A percentile compares a stretch with the other conserved stretches of the same genome.
These are phyloP conservation scores for Agaricus subrufescens DNA, from an alignment of 768 basidiomycete species.

Conservation along the genomic window DNA sequence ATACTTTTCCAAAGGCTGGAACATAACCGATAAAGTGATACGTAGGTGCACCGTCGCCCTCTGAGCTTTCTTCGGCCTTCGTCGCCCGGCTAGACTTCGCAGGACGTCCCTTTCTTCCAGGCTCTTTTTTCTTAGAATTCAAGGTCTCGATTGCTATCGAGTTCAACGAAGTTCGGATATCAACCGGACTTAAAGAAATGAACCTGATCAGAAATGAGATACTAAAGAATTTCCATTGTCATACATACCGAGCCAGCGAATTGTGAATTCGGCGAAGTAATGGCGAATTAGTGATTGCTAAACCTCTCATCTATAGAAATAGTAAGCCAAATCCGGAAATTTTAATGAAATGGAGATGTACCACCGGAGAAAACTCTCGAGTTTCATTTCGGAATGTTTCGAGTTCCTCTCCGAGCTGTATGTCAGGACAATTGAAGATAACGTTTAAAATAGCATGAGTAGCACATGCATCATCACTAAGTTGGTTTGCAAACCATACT, in stretches of 20 bases:
- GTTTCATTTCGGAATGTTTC: constrained; percentile 45
- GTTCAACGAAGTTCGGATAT: constrained; percentile 49
- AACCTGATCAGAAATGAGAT: neutral
- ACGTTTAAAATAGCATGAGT: constrained; percentile 61
- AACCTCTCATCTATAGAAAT: constrained; percentile 50
- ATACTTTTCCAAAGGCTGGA: constrained; percentile 58
- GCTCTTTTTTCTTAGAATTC: constrained; percentile 33
- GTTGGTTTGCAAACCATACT: constrained; percentile 68
- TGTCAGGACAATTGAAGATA: constrained; percentile 47
- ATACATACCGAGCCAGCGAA: constrained; percentile 49
- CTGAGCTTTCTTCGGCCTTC: constrained; percentile 16
- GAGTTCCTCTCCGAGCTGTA: constrained; percentile 45
- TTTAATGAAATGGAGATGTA: constrained; percentile 23
- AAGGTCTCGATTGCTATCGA: constrained; percentile 41
- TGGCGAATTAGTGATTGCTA: constrained; percentile 54
- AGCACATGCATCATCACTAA: constrained; percentile 62
- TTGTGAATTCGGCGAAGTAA: constrained; percentile 54
- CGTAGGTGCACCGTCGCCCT: constrained; percentile 36
- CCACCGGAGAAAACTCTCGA: constrained; percentile 51
- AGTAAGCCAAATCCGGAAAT: neutral
- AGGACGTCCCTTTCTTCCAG: neutral
- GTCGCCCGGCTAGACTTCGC: constrained; percentile 11
- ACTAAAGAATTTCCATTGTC: neutral
- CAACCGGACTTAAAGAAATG: constrained; percentile 41
- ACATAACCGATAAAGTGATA: constrained; percentile 69